Conservation (phyloP, 176 grass and related monocot genomes). For the Triticum turgidum region DNA sequence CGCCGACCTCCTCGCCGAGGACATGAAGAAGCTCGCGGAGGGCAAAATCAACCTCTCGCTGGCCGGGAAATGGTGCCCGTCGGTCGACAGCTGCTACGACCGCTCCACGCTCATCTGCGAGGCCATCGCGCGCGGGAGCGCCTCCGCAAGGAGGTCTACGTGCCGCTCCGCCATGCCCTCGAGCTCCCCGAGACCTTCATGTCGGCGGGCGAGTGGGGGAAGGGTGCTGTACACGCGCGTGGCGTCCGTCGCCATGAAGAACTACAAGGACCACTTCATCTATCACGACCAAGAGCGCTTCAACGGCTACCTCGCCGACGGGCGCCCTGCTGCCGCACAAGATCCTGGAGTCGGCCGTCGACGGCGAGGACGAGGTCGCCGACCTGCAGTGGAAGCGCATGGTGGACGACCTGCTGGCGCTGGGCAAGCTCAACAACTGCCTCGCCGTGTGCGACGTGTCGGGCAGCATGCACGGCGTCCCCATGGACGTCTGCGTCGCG, state of each 20-base stretch:
- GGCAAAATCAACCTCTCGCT: constrained; percentile 50
- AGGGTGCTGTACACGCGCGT: constrained; percentile 61
- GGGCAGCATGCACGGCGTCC: constrained; percentile 55
- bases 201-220: constrained; percentile 41
- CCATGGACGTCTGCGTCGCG: constrained; percentile 73
- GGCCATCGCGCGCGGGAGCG: constrained; percentile 59
- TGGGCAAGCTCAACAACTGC: constrained; percentile 55
- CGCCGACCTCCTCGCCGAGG: constrained; percentile 48
- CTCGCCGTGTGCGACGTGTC: constrained; percentile 86
- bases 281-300: constrained; percentile 61
- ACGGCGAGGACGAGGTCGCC: constrained; percentile 44
- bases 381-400: constrained; percentile 68
- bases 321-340: constrained; percentile 75
- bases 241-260: constrained; percentile 77
- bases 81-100: constrained; percentile 52
- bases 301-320: constrained; percentile 40
- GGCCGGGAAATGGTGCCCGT: constrained; percentile 70
- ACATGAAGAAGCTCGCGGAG: constrained; percentile 36
- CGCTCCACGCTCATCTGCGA: constrained; percentile 67
- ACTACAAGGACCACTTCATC: constrained; percentile 61
- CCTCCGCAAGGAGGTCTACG: constrained; percentile 41
- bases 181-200: constrained; percentile 72
- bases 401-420: constrained; percentile 57
- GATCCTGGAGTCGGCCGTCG: constrained; percentile 23
- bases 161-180: constrained; percentile 50